These are phyloP conservation scores for Erythrophleum fordii DNA, from an alignment of 306 rosid genomes.

Conservation along the genomic window DNA sequence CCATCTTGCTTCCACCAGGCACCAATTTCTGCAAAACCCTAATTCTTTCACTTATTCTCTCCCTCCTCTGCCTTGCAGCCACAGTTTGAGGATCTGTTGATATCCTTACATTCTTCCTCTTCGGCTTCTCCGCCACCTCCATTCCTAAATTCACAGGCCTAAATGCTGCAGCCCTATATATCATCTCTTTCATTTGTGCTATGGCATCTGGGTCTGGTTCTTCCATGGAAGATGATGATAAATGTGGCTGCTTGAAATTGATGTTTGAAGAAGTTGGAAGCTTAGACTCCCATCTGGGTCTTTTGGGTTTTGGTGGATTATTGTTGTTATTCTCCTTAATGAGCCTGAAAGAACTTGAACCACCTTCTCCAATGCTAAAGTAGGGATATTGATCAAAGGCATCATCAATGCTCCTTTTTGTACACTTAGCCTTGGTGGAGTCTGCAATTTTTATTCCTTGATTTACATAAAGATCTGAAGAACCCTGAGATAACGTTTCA, in stretches of 20 bases:
- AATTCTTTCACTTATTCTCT: conserved; percentile 87
- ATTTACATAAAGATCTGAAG: conserved; percentile 46
- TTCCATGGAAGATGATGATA: conserved; percentile 59
- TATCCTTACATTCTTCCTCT: conserved; percentile 87
- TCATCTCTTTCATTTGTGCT: conserved; percentile 98
- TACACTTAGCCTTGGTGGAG: conserved; percentile 36
- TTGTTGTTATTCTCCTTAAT: conserved; percentile 47
- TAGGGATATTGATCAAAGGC: conserved; percentile 26
- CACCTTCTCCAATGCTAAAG: conserved; percentile 59
- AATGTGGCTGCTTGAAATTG: conserved; percentile 80
- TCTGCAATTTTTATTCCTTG: conserved; percentile 25
- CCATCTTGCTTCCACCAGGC: conserved; percentile 99
- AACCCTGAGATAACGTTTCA: conserved; percentile 50
- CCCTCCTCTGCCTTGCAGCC: conserved; percentile 97
- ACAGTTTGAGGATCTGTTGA: conserved; percentile 96
- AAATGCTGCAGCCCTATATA: conserved; percentile 87
- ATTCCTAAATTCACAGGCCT: conserved; percentile 87
- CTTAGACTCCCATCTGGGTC: conserved; percentile 66
- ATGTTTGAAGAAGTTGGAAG: conserved; percentile 74
- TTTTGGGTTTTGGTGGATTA: conserved; percentile 58
- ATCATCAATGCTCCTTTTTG: conserved; percentile 55
- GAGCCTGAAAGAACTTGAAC: conserved; percentile 53
- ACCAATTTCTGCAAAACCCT: conserved; percentile 92
- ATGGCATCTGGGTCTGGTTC: conserved; percentile 93
- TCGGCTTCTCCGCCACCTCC: conserved; percentile 80